Evolutionary conservation across 495 filamentous ascomycete species (phyloP), one percentile per base, ranked within the genome.

Genomic region (Aspergillus leporis): DNA sequence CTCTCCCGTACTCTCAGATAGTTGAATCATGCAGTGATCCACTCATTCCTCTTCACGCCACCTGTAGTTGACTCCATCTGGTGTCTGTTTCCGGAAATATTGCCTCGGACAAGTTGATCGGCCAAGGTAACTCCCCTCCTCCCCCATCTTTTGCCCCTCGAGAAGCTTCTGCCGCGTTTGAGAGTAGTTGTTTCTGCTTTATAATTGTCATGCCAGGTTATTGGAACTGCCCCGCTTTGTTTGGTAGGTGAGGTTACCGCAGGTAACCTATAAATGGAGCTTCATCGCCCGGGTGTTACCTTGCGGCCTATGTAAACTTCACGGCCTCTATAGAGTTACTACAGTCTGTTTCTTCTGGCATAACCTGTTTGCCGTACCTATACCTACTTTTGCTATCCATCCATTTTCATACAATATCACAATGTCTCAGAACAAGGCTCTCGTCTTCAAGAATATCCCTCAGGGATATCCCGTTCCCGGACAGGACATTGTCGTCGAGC

Each of bases 401-500:
- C 18, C 45, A 38, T 18, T 49, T 5, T 28, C 16, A 41, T 28
- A 30, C 47, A 50, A 53, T 60, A 22, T 56, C 59, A 66, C 16
- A 58, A 75, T 74, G 72, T 52, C 67, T 48, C 41, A 60, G 25
- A 97, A 96, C 82, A 94, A 93, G 77, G 85, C 81, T 47, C 74
- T 97, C 56, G 78, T 94, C 75, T 96, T 91, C 82, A 90, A 88
- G 61, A 71, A 81, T 51, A 61, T 90, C 61, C 92, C 93, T 36
- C 66, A 70, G 40, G 89, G 83, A 14, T 83, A 80, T 72, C 91
- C 92, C 6, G 82, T 88, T 10, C 65, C 83, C 1, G 93, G 92
- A 28, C 72, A 95, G 70, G 73, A 97, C 69, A 79, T 97, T 38
- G 71, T 68, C n/a, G 62, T 95, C 53, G 89, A 95, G 71, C 66